Evolutionary conservation across 345 rosid species (phyloP).

Genomic region (Abelmoschus esculentus): DNA sequence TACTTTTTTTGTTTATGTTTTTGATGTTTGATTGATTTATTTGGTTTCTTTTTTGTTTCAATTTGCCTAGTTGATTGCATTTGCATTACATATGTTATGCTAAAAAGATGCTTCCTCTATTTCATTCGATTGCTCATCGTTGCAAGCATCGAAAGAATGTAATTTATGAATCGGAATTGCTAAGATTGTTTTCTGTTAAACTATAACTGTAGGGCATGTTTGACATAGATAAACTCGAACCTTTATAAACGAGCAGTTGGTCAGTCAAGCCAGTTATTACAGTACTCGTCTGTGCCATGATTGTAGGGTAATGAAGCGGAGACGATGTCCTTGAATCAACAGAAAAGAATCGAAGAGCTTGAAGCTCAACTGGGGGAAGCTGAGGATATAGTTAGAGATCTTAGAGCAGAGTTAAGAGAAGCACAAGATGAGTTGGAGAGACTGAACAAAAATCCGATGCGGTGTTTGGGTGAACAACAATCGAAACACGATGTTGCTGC

Average conservation of each 20-base stretch:
- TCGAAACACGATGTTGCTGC: constrained; percentile 16
- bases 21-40: neutral
- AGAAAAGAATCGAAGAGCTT: constrained; percentile 65
- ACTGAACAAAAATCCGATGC: constrained; percentile 21
- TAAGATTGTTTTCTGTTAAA: neutral
- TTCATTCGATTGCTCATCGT: neutral
- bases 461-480: constrained; percentile 15
- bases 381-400: constrained; percentile 75
- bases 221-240: neutral
- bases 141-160: neutral
- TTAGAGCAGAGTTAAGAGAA: constrained; percentile 62
- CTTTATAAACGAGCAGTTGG: neutral
- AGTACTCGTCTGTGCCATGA: neutral
- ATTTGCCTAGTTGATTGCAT: neutral
- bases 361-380: constrained; percentile 91
- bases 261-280: neutral
- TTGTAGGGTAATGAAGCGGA: constrained; percentile 69
- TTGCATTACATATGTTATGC: neutral
- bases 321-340: constrained; percentile 39
- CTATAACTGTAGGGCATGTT: neutral
- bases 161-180: neutral
- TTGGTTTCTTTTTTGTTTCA: neutral
- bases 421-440: constrained; percentile 55
- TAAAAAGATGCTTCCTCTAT: neutral
- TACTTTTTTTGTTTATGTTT: constrained; percentile 7